Percentiles rank a stretch among this genome's conserved stretches.
These are phyloP conservation scores for Papilionanthe hybrid DNA, from an alignment of 116 monocot genomes.

Conservation along the genomic window DNA sequence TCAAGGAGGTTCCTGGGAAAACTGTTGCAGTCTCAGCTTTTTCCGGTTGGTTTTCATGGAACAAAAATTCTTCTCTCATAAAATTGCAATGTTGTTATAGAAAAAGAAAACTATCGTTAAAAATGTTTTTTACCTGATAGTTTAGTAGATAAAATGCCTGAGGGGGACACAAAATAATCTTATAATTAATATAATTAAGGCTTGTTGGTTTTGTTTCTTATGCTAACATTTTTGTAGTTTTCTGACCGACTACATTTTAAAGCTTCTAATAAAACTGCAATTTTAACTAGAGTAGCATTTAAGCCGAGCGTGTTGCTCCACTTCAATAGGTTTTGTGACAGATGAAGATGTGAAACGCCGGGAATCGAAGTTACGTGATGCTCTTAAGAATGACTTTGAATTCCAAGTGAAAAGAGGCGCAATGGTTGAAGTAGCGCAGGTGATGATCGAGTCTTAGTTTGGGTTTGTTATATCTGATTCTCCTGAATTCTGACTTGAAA, in stretches of 20 bases:
- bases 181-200: too few relatives aligned
- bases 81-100: not conserved
- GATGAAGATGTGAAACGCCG: constrained; percentile 54
- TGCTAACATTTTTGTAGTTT: too few relatives aligned
- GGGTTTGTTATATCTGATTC: not conserved
- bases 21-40: constrained; percentile 69
- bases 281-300: too few relatives aligned
- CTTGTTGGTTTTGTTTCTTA: too few relatives aligned
- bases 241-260: too few relatives aligned
- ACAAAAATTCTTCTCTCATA: not conserved
- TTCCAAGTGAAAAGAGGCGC: constrained; percentile 57
- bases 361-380: constrained; percentile 53
- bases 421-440: constrained; percentile 78
- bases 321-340: constrained; percentile 56
- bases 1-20: constrained; percentile 58
- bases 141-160: too few relatives aligned
- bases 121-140: too few relatives aligned
- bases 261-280: too few relatives aligned
- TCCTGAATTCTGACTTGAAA: constrained; percentile 1
- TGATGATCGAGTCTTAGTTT: constrained; percentile 8
- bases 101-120: too few relatives aligned
- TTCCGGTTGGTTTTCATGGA: constrained; percentile 40
- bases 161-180: too few relatives aligned
- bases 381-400: constrained; percentile 40
- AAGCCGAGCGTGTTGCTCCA: not conserved